Base-by-base conservation (phyloP, 1,284 basidiomycete species). In the Microbotryum silenes-acaulis region DNA sequence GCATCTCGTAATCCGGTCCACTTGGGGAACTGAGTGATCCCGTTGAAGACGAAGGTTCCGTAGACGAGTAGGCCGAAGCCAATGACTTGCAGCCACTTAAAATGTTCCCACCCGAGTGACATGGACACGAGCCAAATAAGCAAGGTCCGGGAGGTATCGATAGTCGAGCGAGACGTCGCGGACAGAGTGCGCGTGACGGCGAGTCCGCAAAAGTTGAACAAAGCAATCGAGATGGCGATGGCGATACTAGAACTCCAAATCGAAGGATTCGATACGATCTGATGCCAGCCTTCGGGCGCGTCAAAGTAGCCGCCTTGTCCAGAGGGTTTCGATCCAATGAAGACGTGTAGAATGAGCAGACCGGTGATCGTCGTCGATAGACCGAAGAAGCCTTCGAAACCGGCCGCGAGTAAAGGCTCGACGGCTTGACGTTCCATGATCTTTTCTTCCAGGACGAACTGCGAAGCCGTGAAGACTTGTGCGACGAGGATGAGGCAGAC, bases 381-480 rank as follows among this genome's bases (percentile, higher is more conserved):
- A 62, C 96, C 96, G 74, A 96, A 98, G 63, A 93, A 78, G 55
- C 96, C 96, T 77, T 99, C 96, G 67, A 84, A 89, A 31, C 92
- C 91, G 56, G 97, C 96, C 14, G 94, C 93, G 58, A 92, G 75
- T 74, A 97, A 81, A n/a, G 96, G 93, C 57, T 87, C 84, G 59
- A 98, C 86, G 51, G 84, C 81, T 79, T 96, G 94, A 57, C 82
- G 82, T 50, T 83, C 81, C 85, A 97, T 86, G 72, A 97, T 91
- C 79, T 88, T 90, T 77, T 91, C 89, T 80, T 97, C 94, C n/a
- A 96, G 81, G 53, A 97, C 91, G 60, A 93, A 93, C 73, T 94
- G 91, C 14, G 84, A 83, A 54, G 91, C 91, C 42, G 89, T 88
- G 77, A 94, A 98, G 65, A 97, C 78, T 77, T 98, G 96, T n/a